Percentiles rank a stretch among this genome's conserved stretches.
phyloP scores from a whole-genome alignment of 805 yeast genomes.

The Saccharomycopsis olivae region DNA sequence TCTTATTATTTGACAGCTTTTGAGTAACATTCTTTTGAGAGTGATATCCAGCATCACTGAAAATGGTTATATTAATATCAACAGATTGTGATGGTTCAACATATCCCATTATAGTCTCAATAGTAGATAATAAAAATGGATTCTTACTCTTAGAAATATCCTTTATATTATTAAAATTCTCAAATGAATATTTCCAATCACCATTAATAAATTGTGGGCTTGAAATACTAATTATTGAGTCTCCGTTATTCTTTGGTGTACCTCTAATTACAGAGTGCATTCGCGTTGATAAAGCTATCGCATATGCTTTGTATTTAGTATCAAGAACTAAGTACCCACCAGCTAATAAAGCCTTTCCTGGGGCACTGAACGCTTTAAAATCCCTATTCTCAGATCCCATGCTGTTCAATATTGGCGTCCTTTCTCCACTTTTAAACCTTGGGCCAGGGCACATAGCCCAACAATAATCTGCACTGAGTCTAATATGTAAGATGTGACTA shows the following conservation, averaged over 20 bases:
- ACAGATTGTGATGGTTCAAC: slow-evolving; percentile 25
- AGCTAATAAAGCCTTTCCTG: slow-evolving; percentile 89
- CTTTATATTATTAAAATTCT: not conserved
- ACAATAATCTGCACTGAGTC: no score
- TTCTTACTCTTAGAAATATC: slow-evolving; percentile 18
- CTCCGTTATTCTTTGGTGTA: slow-evolving; percentile 8
- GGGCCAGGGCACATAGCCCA: no score
- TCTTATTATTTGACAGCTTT: slow-evolving; percentile 22
- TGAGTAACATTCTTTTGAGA: slow-evolving; percentile 45
- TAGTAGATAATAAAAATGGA: slow-evolving; percentile 51
- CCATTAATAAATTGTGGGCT: slow-evolving; percentile 75
- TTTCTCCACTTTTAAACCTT: no score
- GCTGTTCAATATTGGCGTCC: no score
- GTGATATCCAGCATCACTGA: slow-evolving; percentile 84
- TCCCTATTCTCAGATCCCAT: no score
- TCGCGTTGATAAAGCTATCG: slow-evolving; percentile 78
- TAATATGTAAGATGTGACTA: no score
- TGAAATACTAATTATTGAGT: slow-evolving; percentile 31
- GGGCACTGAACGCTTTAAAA: slow-evolving; percentile 63
- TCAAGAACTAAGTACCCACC: slow-evolving; percentile 93
- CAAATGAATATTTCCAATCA: slow-evolving; percentile 45
- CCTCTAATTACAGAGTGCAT: slow-evolving; percentile 62
- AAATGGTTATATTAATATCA: slow-evolving; percentile 45
- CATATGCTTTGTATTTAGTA: slow-evolving; percentile 64
- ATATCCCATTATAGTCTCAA: slow-evolving; percentile 46